Base-by-base conservation (phyloP, 1,284 basidiomycete genomes). In the Leccinum pachyderme region DNA sequence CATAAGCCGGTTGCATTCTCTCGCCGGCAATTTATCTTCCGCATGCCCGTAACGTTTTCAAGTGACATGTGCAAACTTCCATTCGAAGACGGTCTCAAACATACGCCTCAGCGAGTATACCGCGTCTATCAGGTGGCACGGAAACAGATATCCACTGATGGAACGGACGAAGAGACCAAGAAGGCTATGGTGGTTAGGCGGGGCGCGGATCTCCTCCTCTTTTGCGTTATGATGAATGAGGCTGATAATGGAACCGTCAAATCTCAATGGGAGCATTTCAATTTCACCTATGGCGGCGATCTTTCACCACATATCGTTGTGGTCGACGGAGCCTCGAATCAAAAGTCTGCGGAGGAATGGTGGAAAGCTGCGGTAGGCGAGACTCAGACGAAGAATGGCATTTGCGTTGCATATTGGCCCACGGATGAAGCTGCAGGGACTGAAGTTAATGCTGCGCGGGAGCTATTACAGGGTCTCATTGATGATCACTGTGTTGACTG, bases 221-320 rank as follows among this genome's bases (percentile, higher is more conserved):
- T 69, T 45, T 69, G 67, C 5, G 52, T 49, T 28, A 37, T 43
- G 22, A 54, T 55, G 49, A 53, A 56, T 18, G 55, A 46, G 28
- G 27, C 33, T 6, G 49, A 47, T 7, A 2, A 32, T 29, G 8
- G 13, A n/a, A 15, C 22, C n/a, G 29, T 58, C 54, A 68, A 47
- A 54, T 50, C 28, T 1, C 63, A 68, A 51, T 66, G 64, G 64
- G 63, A 68, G 22, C 53, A 68, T 44, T 66, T 66, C 54, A 54
- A 60, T 39, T 15, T 53, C 32, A 62, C 64, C 3, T 66, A 69
- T 7, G 56, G 67, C 37, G 64, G 64, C 7, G 58, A 67, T 29
- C 56, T 66, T 28, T 61, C 64, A 11, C 66, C 64, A 5, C 64
- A 49, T 27, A 58, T 69, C 41, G 52, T 69, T n/a, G 48, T 66